Evolutionary conservation across 257 asterid genomes (phyloP), one percentile per base, ranked within the genome.

Genomic region (Przewalskia tangutica): DNA sequence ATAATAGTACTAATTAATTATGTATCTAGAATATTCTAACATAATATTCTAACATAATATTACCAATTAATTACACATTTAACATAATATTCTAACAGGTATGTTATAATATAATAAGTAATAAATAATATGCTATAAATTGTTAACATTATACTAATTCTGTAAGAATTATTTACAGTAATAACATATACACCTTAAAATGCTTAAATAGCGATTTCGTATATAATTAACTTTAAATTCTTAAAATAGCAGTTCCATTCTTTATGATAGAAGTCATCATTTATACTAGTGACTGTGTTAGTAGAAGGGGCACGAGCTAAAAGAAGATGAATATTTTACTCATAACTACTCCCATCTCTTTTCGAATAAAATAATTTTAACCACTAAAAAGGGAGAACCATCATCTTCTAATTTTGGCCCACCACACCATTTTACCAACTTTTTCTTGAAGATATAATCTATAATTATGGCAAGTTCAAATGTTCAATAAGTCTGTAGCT

Each of bases 301-400:
- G 78, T 20, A 50, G 40, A 71, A 71, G 11, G 7, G 32, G 58
- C 78, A 71, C 58, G 40, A 71, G 40, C 78, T 3, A 71, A 71
- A 71, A 71, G 59, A 71, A 11, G 77, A 70, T 2, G 3, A 71
- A 46, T 46, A 40, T 71, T 71, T 71, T 71, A 46, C 7, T 71
- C 78, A 20, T 71, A 34, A 46, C 20, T 7, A 71, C 32, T 27
- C 32, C 32, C 1, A 27, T 71, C 34, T 6, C 54, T 40, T 36
- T n/a, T 32, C 5, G 10, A 50, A 11, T 63, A 27, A 82, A 80
- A 84, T 81, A 62, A 89, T 86, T 86, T 75, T 87, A 89, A 90
- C 81, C n/a, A 55, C 54, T 50, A 81, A 83, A 83, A 85, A 83
- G 68, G 84, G 71, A n/a, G 84, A 81, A 44, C 48, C 89, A 88